Conservation (phyloP, 495 filamentous ascomycete species). For the Penicillium waksmanii region DNA sequence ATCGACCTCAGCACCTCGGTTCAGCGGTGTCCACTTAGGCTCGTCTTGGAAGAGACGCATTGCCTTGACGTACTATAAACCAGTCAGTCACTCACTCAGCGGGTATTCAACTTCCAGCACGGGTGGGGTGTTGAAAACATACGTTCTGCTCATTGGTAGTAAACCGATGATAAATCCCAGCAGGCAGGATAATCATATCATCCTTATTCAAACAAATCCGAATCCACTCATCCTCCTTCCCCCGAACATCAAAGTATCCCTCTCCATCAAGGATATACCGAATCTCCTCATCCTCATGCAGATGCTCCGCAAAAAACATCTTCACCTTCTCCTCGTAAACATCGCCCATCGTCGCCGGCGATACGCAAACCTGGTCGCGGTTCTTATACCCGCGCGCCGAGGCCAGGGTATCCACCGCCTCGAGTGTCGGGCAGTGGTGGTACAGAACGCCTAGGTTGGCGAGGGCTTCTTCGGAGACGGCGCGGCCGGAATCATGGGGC, state of each 20-base stretch:
- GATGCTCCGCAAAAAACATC: constrained; percentile 90
- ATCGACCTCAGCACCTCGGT: constrained; percentile 78
- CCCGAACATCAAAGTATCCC: constrained; percentile 93
- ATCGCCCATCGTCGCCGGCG: constrained; percentile 82
- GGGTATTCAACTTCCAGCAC: neutral
- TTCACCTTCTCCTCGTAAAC: constrained; percentile 84
- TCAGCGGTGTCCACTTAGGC: constrained; percentile 97
- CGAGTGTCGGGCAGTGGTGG: constrained; percentile 65
- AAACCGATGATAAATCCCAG: constrained; percentile 98
- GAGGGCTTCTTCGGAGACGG: constrained; percentile 64
- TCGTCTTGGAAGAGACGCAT: constrained; percentile 99
- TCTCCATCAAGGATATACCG: constrained; percentile 89
- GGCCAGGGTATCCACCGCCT: constrained; percentile 73
- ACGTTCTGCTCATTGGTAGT: constrained; percentile 92
- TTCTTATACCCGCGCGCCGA: constrained; percentile 83
- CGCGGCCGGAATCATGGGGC: constrained; percentile 80
- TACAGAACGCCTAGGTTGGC: constrained; percentile 77
- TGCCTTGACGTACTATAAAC: constrained; percentile 82
- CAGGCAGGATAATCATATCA: constrained; percentile 82
- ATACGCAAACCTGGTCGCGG: constrained; percentile 90
- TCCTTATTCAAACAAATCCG: constrained; percentile 75
- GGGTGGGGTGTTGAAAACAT: constrained; percentile 49
- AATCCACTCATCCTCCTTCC: constrained; percentile 75
- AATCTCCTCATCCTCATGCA: constrained; percentile 99
- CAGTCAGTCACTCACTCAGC: constrained; percentile 13